A percentile compares a stretch with the other conserved stretches of the same genome.
These are phyloP conservation scores for Drechslerella coelobrocha DNA, from an alignment of 2,329 filamentous ascomycete genomes.

Conservation along the genomic window DNA sequence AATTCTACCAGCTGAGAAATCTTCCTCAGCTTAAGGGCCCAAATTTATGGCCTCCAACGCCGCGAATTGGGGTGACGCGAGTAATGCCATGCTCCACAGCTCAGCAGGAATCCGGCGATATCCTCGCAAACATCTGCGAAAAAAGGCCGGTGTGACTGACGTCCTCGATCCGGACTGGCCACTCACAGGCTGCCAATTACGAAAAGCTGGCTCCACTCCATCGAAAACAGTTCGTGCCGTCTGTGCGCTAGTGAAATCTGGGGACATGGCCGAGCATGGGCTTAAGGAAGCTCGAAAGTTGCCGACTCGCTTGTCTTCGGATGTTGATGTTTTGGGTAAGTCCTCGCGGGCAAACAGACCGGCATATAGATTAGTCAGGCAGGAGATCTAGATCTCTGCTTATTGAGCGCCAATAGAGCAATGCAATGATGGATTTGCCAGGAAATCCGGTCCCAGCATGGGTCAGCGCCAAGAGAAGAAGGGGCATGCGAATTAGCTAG, in stretches of 20 bases:
- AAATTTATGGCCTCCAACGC: constrained; percentile 11
- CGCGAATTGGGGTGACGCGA: constrained; percentile 29
- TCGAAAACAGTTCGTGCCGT: constrained; percentile 36
- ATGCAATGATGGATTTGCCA: background rate
- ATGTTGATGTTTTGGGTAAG: constrained; percentile 35
- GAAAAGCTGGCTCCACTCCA: constrained; percentile 29
- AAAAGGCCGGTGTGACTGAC: constrained; percentile 41
- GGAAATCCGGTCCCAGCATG: background rate
- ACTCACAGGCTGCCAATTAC: constrained; percentile 40
- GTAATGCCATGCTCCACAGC: constrained; percentile 49
- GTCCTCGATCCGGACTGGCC: constrained; percentile 44
- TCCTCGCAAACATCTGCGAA: constrained; percentile 50
- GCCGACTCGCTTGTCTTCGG: constrained; percentile 41
- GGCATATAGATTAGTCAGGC: background rate
- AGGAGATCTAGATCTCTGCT: background rate
- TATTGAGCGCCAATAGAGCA: background rate
- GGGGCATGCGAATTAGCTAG: background rate
- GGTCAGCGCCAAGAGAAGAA: background rate
- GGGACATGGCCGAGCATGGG: background rate
- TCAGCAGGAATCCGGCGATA: constrained; percentile 49
- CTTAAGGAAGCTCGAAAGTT: constrained; percentile 29
- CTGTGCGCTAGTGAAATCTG: constrained; percentile 33
- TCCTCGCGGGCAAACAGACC: constrained; percentile 28
- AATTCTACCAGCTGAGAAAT: constrained; percentile 23
- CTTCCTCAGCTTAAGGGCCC: background rate